Base-by-base conservation (phyloP, 331 rosid genomes). In the Quercus phellos region DNA sequence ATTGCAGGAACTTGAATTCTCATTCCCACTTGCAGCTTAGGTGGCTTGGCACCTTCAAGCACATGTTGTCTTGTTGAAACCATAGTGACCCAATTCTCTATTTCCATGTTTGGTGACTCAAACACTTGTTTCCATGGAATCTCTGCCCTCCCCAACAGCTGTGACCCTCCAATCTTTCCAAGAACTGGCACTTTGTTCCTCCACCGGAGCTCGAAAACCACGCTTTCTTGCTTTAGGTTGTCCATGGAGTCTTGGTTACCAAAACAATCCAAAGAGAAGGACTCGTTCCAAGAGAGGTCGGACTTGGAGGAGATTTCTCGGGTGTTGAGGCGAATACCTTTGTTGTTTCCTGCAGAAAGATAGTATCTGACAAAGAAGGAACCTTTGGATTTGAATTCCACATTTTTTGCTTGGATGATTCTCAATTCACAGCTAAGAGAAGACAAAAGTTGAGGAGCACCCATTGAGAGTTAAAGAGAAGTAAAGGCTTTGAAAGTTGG, bases 151-250 rank as follows among this genome's bases (percentile, higher is more conserved):
- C 93, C 96, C 51, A 91, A 58, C 35, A 90, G 85, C 13, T 73
- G 81, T 51, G 98, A 95, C 22, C 98, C 88, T 54, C 70, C 58
- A 4, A 84, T 74, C 38, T 18, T 84, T 34, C 84, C 84, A 6
- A 88, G 43, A 75, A 88, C 72, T 0, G 86, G 82, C 61, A 72
- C 63, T 0, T 56, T 46, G 82, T 72, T 92, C 74, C 87, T 84
- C 78, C 83, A 85, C 72, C 97, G 80, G n/a, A 95, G 88, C 88
- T 95, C 98, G 51, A 93, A 85, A 26, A 89, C 86, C 22, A 93
- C 79, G 38, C 55, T 89, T 46, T 90, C 87, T 55, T 87, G 81
- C 75, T 77, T 74, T 22, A 94, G 87, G 61, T 34, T 73, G 10
- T 88, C 85, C 59, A 89, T 70, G 74, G 90, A 83, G 21, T 83